phyloP scores from a whole-genome alignment of 805 yeast genomes.

The Wickerhamomyces canadensis region DNA sequence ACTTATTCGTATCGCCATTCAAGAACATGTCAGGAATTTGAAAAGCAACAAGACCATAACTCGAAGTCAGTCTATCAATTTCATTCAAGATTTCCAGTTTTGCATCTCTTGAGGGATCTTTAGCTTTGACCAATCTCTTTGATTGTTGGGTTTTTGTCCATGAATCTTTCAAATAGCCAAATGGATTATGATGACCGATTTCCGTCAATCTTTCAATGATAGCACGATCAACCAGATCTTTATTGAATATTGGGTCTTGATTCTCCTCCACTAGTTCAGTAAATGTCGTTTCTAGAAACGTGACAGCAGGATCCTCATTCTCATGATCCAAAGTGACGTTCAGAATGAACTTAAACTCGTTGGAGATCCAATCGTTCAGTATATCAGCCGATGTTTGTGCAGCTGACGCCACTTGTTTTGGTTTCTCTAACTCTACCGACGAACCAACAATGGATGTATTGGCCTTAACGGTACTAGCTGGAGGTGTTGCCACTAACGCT shows the following conservation, averaged over 20 bases:
- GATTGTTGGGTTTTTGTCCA: constrained; percentile 37
- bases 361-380: constrained; percentile 5
- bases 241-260: constrained; percentile 14
- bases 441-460: not conserved
- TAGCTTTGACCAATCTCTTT: constrained; percentile 39
- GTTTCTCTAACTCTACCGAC: not conserved
- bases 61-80: constrained; percentile 42
- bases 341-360: constrained; percentile 12
- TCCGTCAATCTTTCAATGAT: constrained; percentile 55
- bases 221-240: constrained; percentile 37
- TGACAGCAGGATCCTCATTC: constrained; percentile 3
- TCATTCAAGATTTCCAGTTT: constrained; percentile 41
- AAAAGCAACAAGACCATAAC: constrained; percentile 64
- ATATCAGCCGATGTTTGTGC: not conserved
- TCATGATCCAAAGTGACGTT: constrained; percentile 19
- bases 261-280: constrained; percentile 18
- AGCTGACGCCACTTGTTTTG: not conserved
- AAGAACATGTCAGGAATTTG: constrained; percentile 54
- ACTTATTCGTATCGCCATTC: constrained; percentile 21
- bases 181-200: constrained; percentile 40
- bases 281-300: constrained; percentile 20
- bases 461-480: constrained; percentile 1
- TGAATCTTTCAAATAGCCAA: constrained; percentile 40
- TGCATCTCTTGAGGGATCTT: constrained; percentile 31
- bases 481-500: not conserved